Base-by-base conservation (phyloP, 31 red algal genomes). In the Asparagopsis taxiformis region DNA sequence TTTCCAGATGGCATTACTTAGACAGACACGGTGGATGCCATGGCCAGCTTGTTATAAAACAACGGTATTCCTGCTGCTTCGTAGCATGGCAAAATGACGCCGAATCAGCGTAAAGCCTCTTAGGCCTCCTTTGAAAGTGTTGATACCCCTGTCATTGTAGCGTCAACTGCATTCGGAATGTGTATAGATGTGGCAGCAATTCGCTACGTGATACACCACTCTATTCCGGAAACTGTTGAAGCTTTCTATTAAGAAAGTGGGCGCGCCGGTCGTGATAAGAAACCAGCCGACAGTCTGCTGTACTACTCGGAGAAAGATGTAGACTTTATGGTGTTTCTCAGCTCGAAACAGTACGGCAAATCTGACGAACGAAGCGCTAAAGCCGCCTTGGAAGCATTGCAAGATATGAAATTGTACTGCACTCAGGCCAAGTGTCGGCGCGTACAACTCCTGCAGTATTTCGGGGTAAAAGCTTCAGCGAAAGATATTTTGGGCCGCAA, bases 241-340 rank as follows among this genome's bases (percentile, higher is more conserved):
- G 70, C 67, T 68, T 96, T 87, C 56, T 91, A 91, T 68, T 87
- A 96, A 43, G 93, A 96, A 56, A 87, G 73, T 46, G 93, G 93
- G 11, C 81, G 93, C 23, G 93, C 78, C 0, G 93, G 93, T 28
- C 75, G 93, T 26, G 93, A 96, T 78, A 87, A 85, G 3, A 58
- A 33, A 26, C 69, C 54, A 31, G 60, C 60, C 11, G 75, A 74
- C 5, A 90, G 74, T 19, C 56, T 95, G 31, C 24, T 90, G 10
- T 85, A 81, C 51, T 90, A 78, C 24, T 68, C 51, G 4, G 48
- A 83, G 7, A 62, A 30, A n/a, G 84, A 88, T 66, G 44, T 72
- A 8, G 60, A 74, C 31, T 46, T 84, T 9, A 68, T 46, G 6
- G 43, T 26, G 34, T 84, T 50, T 55, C 33, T 55, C 7, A 34